Conservation (phyloP, 129 eudicot species). For the Gnaphalium uliginosum region DNA sequence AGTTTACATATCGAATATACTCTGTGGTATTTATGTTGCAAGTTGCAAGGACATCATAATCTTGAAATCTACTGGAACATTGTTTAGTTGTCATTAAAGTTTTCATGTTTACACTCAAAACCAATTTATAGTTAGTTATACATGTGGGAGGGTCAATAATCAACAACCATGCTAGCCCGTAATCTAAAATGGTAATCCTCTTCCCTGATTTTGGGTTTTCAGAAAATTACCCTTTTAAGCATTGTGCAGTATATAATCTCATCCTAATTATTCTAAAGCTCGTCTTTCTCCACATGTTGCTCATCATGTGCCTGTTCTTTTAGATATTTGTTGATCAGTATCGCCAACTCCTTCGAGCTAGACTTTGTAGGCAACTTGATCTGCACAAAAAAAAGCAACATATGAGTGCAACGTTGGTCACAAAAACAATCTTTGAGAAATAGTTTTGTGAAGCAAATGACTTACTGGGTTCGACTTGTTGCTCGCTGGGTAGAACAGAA, state of each 20-base stretch:
- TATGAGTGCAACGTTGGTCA: not conserved
- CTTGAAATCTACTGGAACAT: too few species aligned
- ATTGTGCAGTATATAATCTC: not conserved
- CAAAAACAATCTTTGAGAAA: conserved; percentile 9
- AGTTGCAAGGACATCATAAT: too few species aligned
- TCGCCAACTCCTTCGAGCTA: conserved; percentile 80
- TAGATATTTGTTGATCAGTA: conserved; percentile 62
- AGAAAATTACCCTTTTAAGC: conserved; percentile 4
- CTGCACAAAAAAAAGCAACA: conserved; percentile 44
- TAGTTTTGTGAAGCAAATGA: conserved; percentile 12
- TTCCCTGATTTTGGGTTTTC: not conserved
- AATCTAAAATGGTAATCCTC: conserved; percentile 1
- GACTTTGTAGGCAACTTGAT: conserved; percentile 67
- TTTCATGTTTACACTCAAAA: too few species aligned
- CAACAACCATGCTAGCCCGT: not conserved
- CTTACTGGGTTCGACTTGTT: conserved; percentile 79
- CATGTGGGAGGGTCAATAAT: not conserved
- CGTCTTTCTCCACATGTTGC: conserved; percentile 55
- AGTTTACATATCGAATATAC: too few species aligned
- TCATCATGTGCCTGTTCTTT: conserved; percentile 43
- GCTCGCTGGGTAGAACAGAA: conserved; percentile 69
- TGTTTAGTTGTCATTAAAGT: too few species aligned
- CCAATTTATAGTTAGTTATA: conserved; percentile 6
- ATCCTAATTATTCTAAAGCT: conserved; percentile 51
- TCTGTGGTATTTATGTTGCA: too few species aligned